Evolutionary conservation across 2,329 filamentous ascomycete genomes (phyloP).

Genomic region (Mycocentrospora acerina): DNA sequence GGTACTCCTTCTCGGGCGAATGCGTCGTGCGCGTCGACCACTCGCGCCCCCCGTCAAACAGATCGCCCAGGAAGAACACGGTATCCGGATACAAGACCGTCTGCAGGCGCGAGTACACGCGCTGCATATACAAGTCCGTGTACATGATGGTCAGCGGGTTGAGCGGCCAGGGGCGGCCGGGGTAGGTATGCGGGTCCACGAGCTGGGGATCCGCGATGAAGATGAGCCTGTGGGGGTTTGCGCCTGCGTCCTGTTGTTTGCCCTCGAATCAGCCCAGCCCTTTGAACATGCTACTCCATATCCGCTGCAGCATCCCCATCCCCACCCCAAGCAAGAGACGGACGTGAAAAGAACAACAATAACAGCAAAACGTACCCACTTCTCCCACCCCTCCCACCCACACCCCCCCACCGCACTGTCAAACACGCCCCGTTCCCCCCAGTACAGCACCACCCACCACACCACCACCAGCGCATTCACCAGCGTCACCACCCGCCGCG

Average conservation of each 20-base stretch:
- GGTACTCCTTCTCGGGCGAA: constrained; percentile 67
- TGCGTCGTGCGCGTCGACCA: constrained; percentile 68
- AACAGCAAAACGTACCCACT: constrained; percentile 66
- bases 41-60: constrained; percentile 94
- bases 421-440: constrained; percentile 83
- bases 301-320: too few relatives aligned
- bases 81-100: constrained; percentile 77
- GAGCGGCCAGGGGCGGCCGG: constrained; percentile 75
- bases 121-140: constrained; percentile 86
- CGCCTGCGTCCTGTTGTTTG: constrained; percentile 73
- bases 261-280: constrained; percentile 11
- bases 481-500: constrained; percentile 27
- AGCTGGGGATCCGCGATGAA: constrained; percentile 90
- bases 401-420: constrained; percentile 69
- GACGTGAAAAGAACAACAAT: not conserved
- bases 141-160: constrained; percentile 67
- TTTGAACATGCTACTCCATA: too few relatives aligned
- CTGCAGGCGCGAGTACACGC: constrained; percentile 80
- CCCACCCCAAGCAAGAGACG: too few relatives aligned
- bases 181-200: constrained; percentile 93
- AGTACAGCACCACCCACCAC: constrained; percentile 78
- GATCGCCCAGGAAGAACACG: constrained; percentile 85
- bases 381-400: constrained; percentile 85
- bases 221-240: constrained; percentile 79
- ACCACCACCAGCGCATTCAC: constrained; percentile 61